Evolutionary conservation across 2,329 filamentous ascomycete genomes (phyloP), one percentile per base, ranked within the genome.

Genomic region (Tolypocladium album): DNA sequence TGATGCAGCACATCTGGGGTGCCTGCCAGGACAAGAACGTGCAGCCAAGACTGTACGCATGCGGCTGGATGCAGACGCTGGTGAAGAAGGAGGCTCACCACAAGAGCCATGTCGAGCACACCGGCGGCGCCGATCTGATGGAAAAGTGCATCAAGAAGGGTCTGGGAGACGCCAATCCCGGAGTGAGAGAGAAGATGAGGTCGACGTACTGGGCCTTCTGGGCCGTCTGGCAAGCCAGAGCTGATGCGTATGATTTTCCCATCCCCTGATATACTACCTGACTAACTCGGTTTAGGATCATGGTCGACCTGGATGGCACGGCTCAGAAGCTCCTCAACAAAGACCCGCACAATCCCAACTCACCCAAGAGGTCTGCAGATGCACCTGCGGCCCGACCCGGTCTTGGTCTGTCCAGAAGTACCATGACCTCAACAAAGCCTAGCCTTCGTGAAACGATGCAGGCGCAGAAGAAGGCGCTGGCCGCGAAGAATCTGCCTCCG

Each of bases 1-100:
- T 97, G 63, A 82, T 97, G 79, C 89, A 96, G 71, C 93, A 97
- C 68, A 79, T 97, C 56, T 89, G 86, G 78, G 77, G 78, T 59
- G 92, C 93, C 31, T 88, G 84, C 63, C 88, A 95, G 71, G 93
- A 99, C 76, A 97, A 97, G 78, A 97, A 97, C 69, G 88, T 92
- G 2, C 89, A 94, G 69, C 88, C 92, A 20, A 86, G 94, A 62
- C 84, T 84, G 1, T 96, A 88, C 72, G 88, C 87, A 1, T 81
- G 88, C 2, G 87, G 83, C 9, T 99, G 94, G 94, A 76, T 97
- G 38, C 89, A 87, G 73, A 95, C 88, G 1, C 74, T 97, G 24
- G 76, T 99, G 45, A 87, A 82, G 65, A 90, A 90, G 67, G 89
- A 95, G 70, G 77, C 83, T 1, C 81, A 84, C 63, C 90, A 96